Base-by-base conservation (phyloP, 148 eudicot genomes). In the Fagopyrum tataricum region DNA sequence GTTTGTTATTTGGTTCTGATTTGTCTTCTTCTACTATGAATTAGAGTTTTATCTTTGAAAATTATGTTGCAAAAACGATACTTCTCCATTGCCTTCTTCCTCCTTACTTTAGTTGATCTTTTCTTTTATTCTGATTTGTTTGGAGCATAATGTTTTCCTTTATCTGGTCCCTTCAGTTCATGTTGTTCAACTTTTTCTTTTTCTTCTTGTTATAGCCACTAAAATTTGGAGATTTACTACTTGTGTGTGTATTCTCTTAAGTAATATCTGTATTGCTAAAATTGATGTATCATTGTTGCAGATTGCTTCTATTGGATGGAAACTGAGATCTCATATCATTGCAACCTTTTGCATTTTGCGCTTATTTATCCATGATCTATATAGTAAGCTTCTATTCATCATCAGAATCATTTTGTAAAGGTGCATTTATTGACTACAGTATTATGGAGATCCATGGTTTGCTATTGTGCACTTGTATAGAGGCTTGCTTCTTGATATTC, bases 221-320 rank as follows among this genome's bases (percentile, higher is more conserved):
- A 7, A 67, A 20, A 46, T 74, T 75, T 58, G 23, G n/a, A n/a
- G n/a, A 6, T 56, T 73, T 70, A 44, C 39, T 40, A 21, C 67
- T 5, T 13, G n/a, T 77, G 72, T 44, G 70, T 70, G 37, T 17
- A 46, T 75, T 18, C 64, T 53, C 68, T 31, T 15, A 24, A 59
- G 42, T 62, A 3, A 37, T 31, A 13, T 31, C 24, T 24, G 1
- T 62, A 13, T 26, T 31, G 8, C 43, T 37, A 37, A 11, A 9
- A 26, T 3, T 26, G 68, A 4, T 3, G 3, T 55, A 55, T 20
- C 2, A 56, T 7, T 20, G 11, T 26, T 18, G 31, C 9, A 21
- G 62, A 21, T 56, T 56, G 62, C 31, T 56, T 6, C 62, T 56
- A n/a, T 20, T 56, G 62, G 31, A 56, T 56, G 31, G 31, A 56